Conservation (phyloP, 495 filamentous ascomycete species). For the Pseudoneurospora amorphoporcata region DNA sequence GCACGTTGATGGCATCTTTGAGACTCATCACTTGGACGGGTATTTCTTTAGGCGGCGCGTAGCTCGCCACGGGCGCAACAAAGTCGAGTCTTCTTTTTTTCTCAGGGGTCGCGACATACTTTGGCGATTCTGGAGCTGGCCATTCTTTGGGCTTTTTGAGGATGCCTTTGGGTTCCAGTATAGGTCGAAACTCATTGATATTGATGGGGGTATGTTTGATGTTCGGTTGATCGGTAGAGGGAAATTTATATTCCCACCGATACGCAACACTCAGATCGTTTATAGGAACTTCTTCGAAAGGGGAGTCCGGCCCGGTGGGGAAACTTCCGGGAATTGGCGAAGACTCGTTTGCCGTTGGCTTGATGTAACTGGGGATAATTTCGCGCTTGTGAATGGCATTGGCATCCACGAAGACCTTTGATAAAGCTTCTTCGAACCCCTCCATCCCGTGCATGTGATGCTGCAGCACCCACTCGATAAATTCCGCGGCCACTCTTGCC, state of each 20-base stretch:
- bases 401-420: constrained; percentile 27
- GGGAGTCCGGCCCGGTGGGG: constrained; percentile 5
- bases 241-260: constrained; percentile 9
- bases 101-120: constrained; percentile 15
- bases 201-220: not conserved
- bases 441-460: not conserved
- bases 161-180: constrained; percentile 16
- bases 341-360: not conserved
- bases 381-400: constrained; percentile 29
- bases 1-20: constrained; percentile 1
- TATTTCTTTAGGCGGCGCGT: constrained; percentile 8
- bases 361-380: constrained; percentile 19
- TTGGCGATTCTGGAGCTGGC: constrained; percentile 5
- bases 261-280: constrained; percentile 9
- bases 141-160: constrained; percentile 15
- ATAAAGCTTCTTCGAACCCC: constrained; percentile 2
- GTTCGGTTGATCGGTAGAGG: constrained; percentile 4
- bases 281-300: constrained; percentile 15
- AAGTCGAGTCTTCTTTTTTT: constrained; percentile 17
- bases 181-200: constrained; percentile 2
- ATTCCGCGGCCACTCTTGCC: not conserved
- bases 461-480: not conserved
- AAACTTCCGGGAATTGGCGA: constrained; percentile 7
- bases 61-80: constrained; percentile 14
- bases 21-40: constrained; percentile 11